Base-by-base conservation (phyloP, 2,329 filamentous ascomycete species). In the Penicillium brasilianum region DNA sequence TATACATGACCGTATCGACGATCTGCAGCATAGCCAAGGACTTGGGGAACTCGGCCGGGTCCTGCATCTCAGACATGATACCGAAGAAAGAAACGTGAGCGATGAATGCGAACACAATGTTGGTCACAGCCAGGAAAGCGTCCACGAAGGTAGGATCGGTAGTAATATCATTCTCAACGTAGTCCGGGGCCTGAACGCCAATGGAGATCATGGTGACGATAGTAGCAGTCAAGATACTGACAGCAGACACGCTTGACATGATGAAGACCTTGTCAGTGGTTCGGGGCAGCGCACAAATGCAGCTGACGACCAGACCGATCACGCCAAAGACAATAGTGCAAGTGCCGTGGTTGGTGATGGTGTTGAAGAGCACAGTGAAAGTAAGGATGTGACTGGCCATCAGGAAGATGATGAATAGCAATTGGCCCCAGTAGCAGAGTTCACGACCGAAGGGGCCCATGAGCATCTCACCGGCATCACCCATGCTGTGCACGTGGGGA, bases 351-450 rank as follows among this genome's bases (percentile, higher is more conserved):
- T 84, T 75, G 7, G 86, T 86, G 51, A 91, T 78, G 56, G 82
- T 85, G 66, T 86, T 86, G 71, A 90, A 84, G 69, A 88, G 87
- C 67, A 90, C 88, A 25, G 83, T 83, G 63, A 90, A 90, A 0
- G 87, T 89, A 60, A 90, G 78, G 60, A 89, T 82, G 74, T 91
- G 89, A 13, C 87, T 88, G 48, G 84, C 87, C 73, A 88, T 86
- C 64, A 89, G 83, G 77, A 91, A 89, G 63, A 88, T 78, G 49
- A 90, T 79, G 72, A 90, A 85, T 11, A 90, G 75, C 3, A 83
- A 75, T 65, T 89, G 87, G 66, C 85, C 87, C 63, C 80, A 75
- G 37, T 85, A 87, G 48, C 88, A 80, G 32, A 91, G 62, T 71
- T 88, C 85, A 63, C 86, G 84, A 1, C 86, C 87, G 30, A 85